Base-by-base conservation (phyloP, 1,139 yeast species). In the Taphrina deformans region DNA sequence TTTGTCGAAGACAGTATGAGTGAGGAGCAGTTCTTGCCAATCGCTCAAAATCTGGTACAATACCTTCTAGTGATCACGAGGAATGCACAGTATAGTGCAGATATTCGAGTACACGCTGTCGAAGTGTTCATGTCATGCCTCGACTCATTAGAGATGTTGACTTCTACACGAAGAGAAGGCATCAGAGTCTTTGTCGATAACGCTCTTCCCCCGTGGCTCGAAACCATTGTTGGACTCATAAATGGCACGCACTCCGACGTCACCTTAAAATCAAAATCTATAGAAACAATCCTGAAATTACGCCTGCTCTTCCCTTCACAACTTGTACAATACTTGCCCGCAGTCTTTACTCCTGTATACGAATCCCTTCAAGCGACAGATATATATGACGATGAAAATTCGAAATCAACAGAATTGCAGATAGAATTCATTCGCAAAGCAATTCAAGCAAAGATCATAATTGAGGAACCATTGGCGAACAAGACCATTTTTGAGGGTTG, bases 151-250 rank as follows among this genome's bases (percentile, higher is more conserved):
- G 68, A 66, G 45, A 67, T 67, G 68, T 45, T 66, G 33, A 61
- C 63, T 14, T 66, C 66, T 14, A 55, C 65, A 16, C 44, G 62
- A n/a, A 18, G 60, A 14, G 68, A 67, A 33, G 62, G 53, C 10
- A 62, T 67, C 48, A 53, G 64, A 16, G 56, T 58, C 38, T 66
- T 67, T 56, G 60, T 56, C 41, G 60, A 58, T 4, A 40, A 38
- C 33, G 52, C 66, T 4, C 44, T 67, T 2, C 66, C 67, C 21
- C 67, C 68, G 12, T 67, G 68, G 68, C 62, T 67, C 33, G 59
- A 66, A 46, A 38, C 67, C 58, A 59, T 65, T 18, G 44, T 46
- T 16, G 35, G 24, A 5, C 53, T 55, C 38, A 41, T 65, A 16
- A 35, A 21, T 29, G n/a, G 40, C 1, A 10, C 29, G n/a, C 24